Base-by-base conservation (phyloP, 2,329 filamentous ascomycete species). In the Torrubiellomyces zombiae region DNA sequence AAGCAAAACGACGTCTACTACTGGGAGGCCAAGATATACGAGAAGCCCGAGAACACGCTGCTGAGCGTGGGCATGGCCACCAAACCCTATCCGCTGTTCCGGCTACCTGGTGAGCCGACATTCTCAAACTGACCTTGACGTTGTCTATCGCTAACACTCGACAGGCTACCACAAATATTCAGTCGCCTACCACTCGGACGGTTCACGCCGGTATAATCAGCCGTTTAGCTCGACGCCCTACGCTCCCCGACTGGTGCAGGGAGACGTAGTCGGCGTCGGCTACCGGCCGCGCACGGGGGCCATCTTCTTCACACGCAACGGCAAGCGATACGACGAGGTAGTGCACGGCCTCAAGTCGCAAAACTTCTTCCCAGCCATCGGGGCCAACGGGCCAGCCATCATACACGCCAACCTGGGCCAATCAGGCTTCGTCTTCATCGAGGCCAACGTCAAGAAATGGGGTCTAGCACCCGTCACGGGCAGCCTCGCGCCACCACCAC, bases 1-100 rank as follows among this genome's bases (percentile, higher is more conserved):
- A 98, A 98, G 46, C 89, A 98, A 47, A 98, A 98, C 45, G 89
- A 98, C 44, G 86, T 95, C 8, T 98, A 98, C 51, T 98, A 98
- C 53, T 98, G 89, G 89, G 89, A 98, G 51, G 80, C 85, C 28
- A 98, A 98, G 60, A 77, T 98, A 26, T 98, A 91, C 54, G 89
- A 98, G 33, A 95, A 95, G 55, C 83, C 89, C 4, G 89, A 95
- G 34, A 71, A 59, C 30, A 92, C 82, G 0, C 57, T 82, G 36
- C 66, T 98, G 33, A 85, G 79, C 45, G 83, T 98, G 39, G 89
- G 89, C 37, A 79, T 98, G 62, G 79, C 80, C 22, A 98, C 89
- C 12, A 98, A 98, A 47, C 89, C 89, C 6, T 98, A 98, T 49
- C 89, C 89, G 11, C 58, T 95, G 23, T 98, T 98, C 50, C 66